Conservation (phyloP, 352 stramenopile species). For the Globisporangium radiosum region DNA sequence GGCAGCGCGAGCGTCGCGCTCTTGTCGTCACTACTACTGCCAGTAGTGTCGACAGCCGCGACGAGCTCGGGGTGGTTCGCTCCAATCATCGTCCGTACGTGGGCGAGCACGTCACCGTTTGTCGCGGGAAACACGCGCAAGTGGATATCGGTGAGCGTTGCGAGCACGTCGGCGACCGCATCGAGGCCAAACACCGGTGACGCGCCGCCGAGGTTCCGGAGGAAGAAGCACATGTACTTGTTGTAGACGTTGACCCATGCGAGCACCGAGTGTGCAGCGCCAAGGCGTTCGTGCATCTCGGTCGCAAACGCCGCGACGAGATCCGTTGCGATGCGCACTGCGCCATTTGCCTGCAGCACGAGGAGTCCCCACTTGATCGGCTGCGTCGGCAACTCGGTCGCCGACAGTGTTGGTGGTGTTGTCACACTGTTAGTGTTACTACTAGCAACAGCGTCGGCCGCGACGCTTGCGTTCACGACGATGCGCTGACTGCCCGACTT, state of each 20-base stretch:
- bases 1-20: constrained; percentile 12
- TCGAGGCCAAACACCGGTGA: constrained; percentile 23
- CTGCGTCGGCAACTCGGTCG: constrained; percentile 20
- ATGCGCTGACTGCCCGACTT: constrained; percentile 36
- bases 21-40: not conserved
- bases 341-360: constrained; percentile 31
- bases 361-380: constrained; percentile 40
- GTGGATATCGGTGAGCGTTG: constrained; percentile 30
- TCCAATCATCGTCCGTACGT: constrained; percentile 19
- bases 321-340: constrained; percentile 24
- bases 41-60: not conserved
- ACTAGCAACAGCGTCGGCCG: not conserved
- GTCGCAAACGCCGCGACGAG: constrained; percentile 29
- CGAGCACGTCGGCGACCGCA: constrained; percentile 19
- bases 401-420: constrained; percentile 14
- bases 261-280: constrained; percentile 22
- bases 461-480: not conserved
- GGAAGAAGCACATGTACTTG: constrained; percentile 53
- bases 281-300: constrained; percentile 32
- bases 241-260: constrained; percentile 49
- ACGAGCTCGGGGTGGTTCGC: constrained; percentile 7
- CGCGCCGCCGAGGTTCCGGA: constrained; percentile 36
- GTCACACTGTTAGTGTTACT: not conserved
- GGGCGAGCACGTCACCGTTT: constrained; percentile 27
- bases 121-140: constrained; percentile 23